These are phyloP conservation scores for Rhynchosporium agropyri DNA, from an alignment of 2,329 filamentous ascomycete genomes.

Conservation along the genomic window DNA sequence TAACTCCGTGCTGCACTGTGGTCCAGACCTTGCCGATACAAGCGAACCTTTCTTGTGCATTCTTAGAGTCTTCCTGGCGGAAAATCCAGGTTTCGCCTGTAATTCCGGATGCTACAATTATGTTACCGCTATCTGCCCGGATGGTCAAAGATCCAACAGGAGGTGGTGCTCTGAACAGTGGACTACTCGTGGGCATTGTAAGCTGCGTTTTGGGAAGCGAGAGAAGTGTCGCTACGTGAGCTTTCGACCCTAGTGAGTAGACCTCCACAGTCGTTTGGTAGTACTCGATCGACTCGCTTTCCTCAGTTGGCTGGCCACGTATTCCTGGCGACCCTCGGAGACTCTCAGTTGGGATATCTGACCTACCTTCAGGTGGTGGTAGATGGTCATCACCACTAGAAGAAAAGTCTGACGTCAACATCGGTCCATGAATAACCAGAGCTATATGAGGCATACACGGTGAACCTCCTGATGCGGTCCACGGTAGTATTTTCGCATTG, in stretches of 20 bases:
- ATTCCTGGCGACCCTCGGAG: slow-evolving; percentile 44
- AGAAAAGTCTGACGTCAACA: slow-evolving; percentile 45
- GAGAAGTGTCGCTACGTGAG: slow-evolving; percentile 72
- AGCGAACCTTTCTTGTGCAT: slow-evolving; percentile 31
- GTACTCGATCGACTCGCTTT: slow-evolving; percentile 51
- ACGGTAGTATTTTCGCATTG: slow-evolving; percentile 80
- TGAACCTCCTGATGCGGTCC: slow-evolving; percentile 57
- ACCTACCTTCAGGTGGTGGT: slow-evolving; percentile 31
- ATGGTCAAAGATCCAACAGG: slow-evolving; percentile 75
- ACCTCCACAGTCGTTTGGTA: slow-evolving; percentile 90
- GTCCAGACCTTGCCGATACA: slow-evolving; percentile 95
- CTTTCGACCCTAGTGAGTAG: slow-evolving; percentile 79
- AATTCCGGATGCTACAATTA: slow-evolving; percentile 75
- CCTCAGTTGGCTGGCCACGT: slow-evolving; percentile 42
- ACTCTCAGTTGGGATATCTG: slow-evolving; percentile 30
- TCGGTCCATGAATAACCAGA: slow-evolving; percentile 78
- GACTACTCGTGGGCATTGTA: slow-evolving; percentile 59
- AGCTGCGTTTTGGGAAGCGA: slow-evolving; percentile 66
- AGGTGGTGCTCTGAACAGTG: slow-evolving; percentile 67
- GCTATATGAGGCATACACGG: slow-evolving; percentile 73
- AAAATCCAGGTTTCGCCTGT: slow-evolving; percentile 90
- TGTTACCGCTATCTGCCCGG: slow-evolving; percentile 69
- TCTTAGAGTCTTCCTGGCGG: slow-evolving; percentile 53
- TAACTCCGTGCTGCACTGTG: slow-evolving; percentile 66
- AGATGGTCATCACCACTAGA: slow-evolving; percentile 32